These are phyloP conservation scores for Eucalyptus tenuipes DNA, from an alignment of 345 rosid genomes.

Conservation along the genomic window DNA sequence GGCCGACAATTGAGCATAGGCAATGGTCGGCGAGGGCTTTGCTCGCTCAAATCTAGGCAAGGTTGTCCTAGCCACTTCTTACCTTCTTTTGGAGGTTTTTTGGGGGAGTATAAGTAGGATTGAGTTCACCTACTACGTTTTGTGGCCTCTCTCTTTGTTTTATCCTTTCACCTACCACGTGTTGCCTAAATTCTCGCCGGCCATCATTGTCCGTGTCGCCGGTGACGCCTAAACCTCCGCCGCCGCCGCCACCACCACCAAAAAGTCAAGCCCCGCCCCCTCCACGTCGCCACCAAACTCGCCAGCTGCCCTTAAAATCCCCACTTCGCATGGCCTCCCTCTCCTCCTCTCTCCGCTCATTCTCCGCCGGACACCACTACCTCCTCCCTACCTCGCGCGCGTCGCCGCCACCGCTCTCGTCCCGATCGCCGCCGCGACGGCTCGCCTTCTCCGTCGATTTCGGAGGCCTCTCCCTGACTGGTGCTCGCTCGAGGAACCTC, in stretches of 20 bases:
- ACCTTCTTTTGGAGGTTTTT: no score
- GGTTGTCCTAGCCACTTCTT: not conserved
- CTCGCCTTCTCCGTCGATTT: not conserved
- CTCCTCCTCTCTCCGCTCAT: not conserved
- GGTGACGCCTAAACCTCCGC: not conserved
- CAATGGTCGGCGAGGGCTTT: no score
- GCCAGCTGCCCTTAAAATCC: not conserved
- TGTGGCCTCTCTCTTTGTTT: not conserved
- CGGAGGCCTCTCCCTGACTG: not conserved
- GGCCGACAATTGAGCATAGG: accelerated
- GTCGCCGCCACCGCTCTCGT: not conserved
- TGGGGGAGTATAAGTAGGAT: not conserved
- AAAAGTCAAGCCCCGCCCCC: not conserved
- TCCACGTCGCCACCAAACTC: not conserved
- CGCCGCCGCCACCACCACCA: not conserved
- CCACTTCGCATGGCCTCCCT: slow-evolving; percentile 7
- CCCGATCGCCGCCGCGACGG: not conserved
- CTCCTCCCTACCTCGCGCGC: not conserved
- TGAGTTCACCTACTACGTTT: not conserved
- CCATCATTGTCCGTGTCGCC: not conserved
- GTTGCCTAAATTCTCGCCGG: not conserved
- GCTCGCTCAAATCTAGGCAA: not conserved
- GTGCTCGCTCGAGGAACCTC: not conserved
- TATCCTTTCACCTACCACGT: not conserved
- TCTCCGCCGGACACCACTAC: not conserved